Conservation (phyloP, 2,329 filamentous ascomycete species). For the Fragosphaeria purpurea region DNA sequence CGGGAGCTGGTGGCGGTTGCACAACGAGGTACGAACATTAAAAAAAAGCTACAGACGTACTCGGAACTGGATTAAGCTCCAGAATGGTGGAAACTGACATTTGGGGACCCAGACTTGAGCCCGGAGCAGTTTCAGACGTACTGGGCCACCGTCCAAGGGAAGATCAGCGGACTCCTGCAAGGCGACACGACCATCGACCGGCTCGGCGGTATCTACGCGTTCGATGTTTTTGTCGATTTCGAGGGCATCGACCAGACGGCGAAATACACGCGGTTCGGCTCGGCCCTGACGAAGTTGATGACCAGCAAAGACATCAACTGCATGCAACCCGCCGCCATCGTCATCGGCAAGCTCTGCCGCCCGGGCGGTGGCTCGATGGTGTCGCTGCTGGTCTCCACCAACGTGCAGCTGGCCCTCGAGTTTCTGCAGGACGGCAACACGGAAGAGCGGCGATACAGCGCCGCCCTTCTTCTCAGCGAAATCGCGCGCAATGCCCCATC, state of each 20-base stretch:
- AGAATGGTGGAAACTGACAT: no score
- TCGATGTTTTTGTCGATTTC: conserved; percentile 91
- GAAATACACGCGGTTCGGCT: conserved; percentile 90
- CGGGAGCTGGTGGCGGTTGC: conserved; percentile 45
- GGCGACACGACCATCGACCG: conserved; percentile 80
- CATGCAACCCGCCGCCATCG: conserved; percentile 81
- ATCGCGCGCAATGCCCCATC: conserved; percentile 88
- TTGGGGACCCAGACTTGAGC: conserved; percentile 51
- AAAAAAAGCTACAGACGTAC: no score
- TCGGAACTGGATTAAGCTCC: no score
- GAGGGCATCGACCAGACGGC: conserved; percentile 87
- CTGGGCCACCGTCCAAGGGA: conserved; percentile 46
- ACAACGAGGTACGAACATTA: conserved; percentile 38
- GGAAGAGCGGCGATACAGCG: conserved; percentile 87
- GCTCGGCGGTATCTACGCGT: conserved; percentile 81
- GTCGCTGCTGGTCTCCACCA: conserved; percentile 89
- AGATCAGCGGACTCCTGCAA: conserved; percentile 59
- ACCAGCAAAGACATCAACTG: conserved; percentile 84
- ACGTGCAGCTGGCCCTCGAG: conserved; percentile 92
- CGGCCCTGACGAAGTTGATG: conserved; percentile 77
- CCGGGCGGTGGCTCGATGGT: conserved; percentile 91
- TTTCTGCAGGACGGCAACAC: conserved; percentile 93
- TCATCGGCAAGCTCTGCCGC: conserved; percentile 80
- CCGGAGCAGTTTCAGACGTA: conserved; percentile 63
- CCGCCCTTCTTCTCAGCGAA: conserved; percentile 82